Base-by-base conservation (phyloP, 2,329 filamentous ascomycete genomes). In the Pseudogymnoascus sp. region DNA sequence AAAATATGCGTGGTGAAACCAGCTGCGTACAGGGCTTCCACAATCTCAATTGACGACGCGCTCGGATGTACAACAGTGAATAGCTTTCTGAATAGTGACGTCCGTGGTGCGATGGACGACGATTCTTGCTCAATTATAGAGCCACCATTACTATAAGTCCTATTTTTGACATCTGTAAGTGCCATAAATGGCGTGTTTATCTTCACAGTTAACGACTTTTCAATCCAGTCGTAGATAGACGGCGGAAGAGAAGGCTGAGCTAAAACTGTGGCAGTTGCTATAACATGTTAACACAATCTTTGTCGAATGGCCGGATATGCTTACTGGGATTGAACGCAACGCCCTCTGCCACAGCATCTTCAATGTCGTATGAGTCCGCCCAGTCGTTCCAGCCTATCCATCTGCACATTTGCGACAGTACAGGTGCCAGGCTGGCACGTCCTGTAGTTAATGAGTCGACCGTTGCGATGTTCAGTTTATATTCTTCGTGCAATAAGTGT, bases 401-500 rank as follows among this genome's bases (percentile, higher is more conserved):
- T 61, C 82, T 79, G 1, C 88, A 85, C 63, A 99, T 80, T 72
- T 97, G 93, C 52, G 88, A 87, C 45, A 97, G 77, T 1, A 97
- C 74, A 14, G 89, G 86, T n/a, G 85, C 84, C 21, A 97, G 75
- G 43, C 81, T 79, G 12, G 79, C 75, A 21, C 76, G 68, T 43
- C 80, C 76, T 18, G 73, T 74, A 58, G 71, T 74, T 9, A 79
- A 75, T n/a, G 75, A 72, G 65, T 83, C 79, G n/a, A 76, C 75
- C 49, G 79, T 78, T 62, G 79, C 76, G 3, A 87, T 83, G 65
- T 90, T 85, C 1, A 99, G 82, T 71, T 96, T 97, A 65, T 89
- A 82, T 72, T 99, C 95, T 73, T 99, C 93, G 0, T 89, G 82
- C n/a, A 96, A 78, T 2, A 97, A 79, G 75, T 99, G 95, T 11